Conservation (phyloP, 2,329 filamentous ascomycete species). For the Hypoxylon sp. region DNA sequence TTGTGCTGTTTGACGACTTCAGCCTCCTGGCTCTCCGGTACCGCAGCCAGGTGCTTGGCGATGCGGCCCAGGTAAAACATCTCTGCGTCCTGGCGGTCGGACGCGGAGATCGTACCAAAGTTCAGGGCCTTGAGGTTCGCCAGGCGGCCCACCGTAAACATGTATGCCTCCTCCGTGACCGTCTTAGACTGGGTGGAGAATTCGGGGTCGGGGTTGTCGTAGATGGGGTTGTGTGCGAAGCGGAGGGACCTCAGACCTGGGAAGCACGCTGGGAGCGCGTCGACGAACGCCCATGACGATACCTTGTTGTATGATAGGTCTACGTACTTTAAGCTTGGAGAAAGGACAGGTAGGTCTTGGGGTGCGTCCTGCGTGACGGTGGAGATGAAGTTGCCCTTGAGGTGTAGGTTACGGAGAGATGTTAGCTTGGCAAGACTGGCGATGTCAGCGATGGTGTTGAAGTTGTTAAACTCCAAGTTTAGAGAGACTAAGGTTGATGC, state of each 20-base stretch:
- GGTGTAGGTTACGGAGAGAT: conserved; percentile 69
- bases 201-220: conserved; percentile 63
- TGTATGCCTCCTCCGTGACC: conserved; percentile 82
- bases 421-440: conserved; percentile 63
- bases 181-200: conserved; percentile 45
- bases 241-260: conserved; percentile 81
- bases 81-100: conserved; percentile 88
- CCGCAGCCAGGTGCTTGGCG: conserved; percentile 75
- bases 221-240: conserved; percentile 88
- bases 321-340: conserved; percentile 69
- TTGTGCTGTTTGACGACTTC: conserved; percentile 73
- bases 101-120: conserved; percentile 75
- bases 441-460: conserved; percentile 70
- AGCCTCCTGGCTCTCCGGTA: conserved; percentile 64
- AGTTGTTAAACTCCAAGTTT: conserved; percentile 78
- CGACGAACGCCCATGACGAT: conserved; percentile 77
- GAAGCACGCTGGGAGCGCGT: conserved; percentile 73
- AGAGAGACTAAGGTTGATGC: conserved; percentile 69
- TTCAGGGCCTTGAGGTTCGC: conserved; percentile 76
- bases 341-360: conserved; percentile 60
- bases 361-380: conserved; percentile 51
- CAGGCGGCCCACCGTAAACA: conserved; percentile 85
- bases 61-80: conserved; percentile 93
- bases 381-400: conserved; percentile 82
- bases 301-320: conserved; percentile 81